Evolutionary conservation across 371 early-diverging fungal genomes (phyloP), one percentile per base, ranked within the genome.

Genomic region (Globomyces sp.): DNA sequence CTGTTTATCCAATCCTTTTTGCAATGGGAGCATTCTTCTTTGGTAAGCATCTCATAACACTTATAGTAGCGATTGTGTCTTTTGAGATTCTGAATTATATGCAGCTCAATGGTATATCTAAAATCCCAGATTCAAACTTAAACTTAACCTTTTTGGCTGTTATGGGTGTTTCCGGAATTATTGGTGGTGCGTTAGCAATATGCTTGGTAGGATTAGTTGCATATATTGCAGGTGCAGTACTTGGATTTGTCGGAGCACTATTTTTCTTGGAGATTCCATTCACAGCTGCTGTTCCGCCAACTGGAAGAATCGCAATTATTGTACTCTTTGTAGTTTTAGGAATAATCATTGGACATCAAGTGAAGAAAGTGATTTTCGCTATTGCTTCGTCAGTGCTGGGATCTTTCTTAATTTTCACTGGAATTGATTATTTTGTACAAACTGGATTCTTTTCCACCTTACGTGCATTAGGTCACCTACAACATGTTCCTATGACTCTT

Each of bases 321-420:
- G 37, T 48, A 34, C 41, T 34, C 4, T 39, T 67, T 40, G 42
- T 41, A 6, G 8, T 67, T 11, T 62, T 57, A 34, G 66, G 66
- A 4, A 59, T 34, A 2, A 13, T 65, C 8, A 43, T 40, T 52
- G 66, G 43, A 39, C 37, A 9, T 42, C 59, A 36, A 39, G 42
- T 57, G 39, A 49, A 66, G 34, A 36, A 57, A 10, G 48, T 48
- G 10, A 43, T 66, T 59, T 45, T 57, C 11, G 59, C 59, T 40
- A 34, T 50, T 49, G 39, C 58, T 46, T 59, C 67, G n/a, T 8
- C 51, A 3, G 59, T 66, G 5, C 34, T 58, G 11, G 67, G 67
- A 39, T 47, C 67, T 6, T 66, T 59, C 43, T 11, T 47, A 34
- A 11, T 57, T 4, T 24, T 52, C 47, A 6, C 13, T 37, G 67